Conservation (phyloP, 2,329 filamentous ascomycete genomes). For the Hypoxylon sp. region DNA sequence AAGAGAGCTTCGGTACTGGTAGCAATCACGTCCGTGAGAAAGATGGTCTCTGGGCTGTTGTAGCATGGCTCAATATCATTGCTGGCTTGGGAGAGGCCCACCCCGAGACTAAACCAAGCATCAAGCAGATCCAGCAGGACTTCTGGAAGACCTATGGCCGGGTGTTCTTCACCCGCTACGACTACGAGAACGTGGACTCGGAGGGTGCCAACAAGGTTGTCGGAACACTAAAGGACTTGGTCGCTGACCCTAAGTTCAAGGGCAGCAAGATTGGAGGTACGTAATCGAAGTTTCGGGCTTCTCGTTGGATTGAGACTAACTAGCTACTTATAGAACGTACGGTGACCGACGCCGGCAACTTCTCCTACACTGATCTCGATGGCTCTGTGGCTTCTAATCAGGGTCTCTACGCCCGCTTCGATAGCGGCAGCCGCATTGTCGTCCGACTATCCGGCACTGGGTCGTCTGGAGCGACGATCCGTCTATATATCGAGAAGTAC, state of each 20-base stretch:
- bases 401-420: constrained; percentile 94
- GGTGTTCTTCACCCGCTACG: constrained; percentile 99
- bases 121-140: constrained; percentile 95
- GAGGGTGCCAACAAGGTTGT: constrained; percentile 94
- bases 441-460: constrained; percentile 96
- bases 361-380: constrained; percentile 98
- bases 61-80: constrained; percentile 99
- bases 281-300: constrained; percentile 7
- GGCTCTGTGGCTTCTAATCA: constrained; percentile 96
- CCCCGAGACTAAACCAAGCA: constrained; percentile 85
- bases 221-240: constrained; percentile 82
- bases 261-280: constrained; percentile 83
- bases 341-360: constrained; percentile 92
- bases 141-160: constrained; percentile 98
- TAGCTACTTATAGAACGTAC: constrained; percentile 72
- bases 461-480: constrained; percentile 94
- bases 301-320: constrained; percentile 42
- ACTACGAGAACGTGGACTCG: constrained; percentile 95
- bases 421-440: constrained; percentile 93
- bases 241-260: constrained; percentile 81
- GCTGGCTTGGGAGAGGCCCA: constrained; percentile 90
- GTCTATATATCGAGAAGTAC: constrained; percentile 97
- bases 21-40: constrained; percentile 99
- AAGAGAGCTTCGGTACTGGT: constrained; percentile 98
- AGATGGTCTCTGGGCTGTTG: constrained; percentile 96